Conservation (phyloP, 1,139 yeast genomes). For the Diutina rugosa region DNA sequence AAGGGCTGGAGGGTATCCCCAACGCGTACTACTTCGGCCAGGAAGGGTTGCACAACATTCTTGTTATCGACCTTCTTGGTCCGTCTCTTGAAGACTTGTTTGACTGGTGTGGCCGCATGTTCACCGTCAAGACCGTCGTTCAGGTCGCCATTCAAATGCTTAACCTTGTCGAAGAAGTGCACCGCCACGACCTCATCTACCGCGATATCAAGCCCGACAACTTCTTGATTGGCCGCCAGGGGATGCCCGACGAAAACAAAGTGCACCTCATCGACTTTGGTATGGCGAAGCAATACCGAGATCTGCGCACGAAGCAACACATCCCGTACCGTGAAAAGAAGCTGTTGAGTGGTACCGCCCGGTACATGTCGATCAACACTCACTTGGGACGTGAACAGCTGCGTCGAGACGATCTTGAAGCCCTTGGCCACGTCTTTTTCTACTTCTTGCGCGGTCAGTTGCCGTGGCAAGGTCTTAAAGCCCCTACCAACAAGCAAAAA, state of each 20-base stretch:
- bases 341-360: slow-evolving; percentile 89
- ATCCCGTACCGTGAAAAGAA: slow-evolving; percentile 94
- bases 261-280: slow-evolving; percentile 81
- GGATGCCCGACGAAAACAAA: slow-evolving; percentile 45
- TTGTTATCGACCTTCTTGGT: slow-evolving; percentile 87
- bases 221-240: slow-evolving; percentile 72
- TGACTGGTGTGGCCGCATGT: slow-evolving; percentile 95
- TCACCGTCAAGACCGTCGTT: slow-evolving; percentile 77
- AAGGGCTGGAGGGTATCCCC: slow-evolving; percentile 76
- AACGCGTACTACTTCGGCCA: slow-evolving; percentile 95
- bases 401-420: slow-evolving; percentile 91
- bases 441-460: slow-evolving; percentile 87
- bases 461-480: slow-evolving; percentile 98
- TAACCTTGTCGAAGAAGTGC: slow-evolving; percentile 73
- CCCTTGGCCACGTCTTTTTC: slow-evolving; percentile 89
- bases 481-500: slow-evolving; percentile 94
- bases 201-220: slow-evolving; percentile 95
- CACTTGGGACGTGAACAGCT: slow-evolving; percentile 95
- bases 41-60: slow-evolving; percentile 89
- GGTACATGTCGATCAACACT: slow-evolving; percentile 95
- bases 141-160: slow-evolving; percentile 92
- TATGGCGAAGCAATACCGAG: slow-evolving; percentile 96
- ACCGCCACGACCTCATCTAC: slow-evolving; percentile 80
- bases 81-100: slow-evolving; percentile 93
- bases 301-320: slow-evolving; percentile 88